Percentiles rank a stretch among this genome's conserved stretches.
Evolutionary conservation across 2,329 filamentous ascomycete species (phyloP).

Genomic region (Phyllosticta paracitricarpa): DNA sequence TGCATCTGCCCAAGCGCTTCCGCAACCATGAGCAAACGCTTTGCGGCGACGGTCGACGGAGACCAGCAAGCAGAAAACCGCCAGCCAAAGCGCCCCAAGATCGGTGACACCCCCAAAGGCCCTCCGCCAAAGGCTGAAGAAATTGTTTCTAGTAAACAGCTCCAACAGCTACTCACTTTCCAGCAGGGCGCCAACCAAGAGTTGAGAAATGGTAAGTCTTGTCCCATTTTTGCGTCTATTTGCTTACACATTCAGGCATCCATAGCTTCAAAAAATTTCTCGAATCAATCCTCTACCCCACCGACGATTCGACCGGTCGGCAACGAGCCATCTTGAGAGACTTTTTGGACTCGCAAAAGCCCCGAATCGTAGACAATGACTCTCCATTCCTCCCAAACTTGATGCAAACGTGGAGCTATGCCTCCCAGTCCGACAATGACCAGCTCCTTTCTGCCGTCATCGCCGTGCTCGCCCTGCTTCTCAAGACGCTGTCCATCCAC

Average conservation of each 20-base stretch:
- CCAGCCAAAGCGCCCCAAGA: conserved; percentile 23
- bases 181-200: conserved; percentile 23
- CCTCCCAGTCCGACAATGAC: conserved; percentile 69
- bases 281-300: conserved; percentile 49
- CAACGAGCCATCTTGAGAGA: conserved; percentile 54
- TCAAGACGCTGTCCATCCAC: conserved; percentile 65
- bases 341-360: conserved; percentile 54
- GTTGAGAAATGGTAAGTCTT: conserved; percentile 21
- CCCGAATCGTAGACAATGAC: conserved; percentile 40
- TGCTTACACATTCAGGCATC: conserved; percentile 40
- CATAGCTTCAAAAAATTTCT: conserved; percentile 63
- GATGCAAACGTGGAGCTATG: conserved; percentile 82
- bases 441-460: conserved; percentile 69
- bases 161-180: conserved; percentile 28
- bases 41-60: conserved; percentile 12
- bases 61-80: conserved; percentile 11
- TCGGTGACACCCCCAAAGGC: conserved; percentile 12
- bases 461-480: conserved; percentile 69
- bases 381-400: conserved; percentile 64
- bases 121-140: conserved; percentile 17
- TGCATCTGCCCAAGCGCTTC: not conserved
- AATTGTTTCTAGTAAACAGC: conserved; percentile 23
- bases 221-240: not conserved
- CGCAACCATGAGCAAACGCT: conserved; percentile 20
- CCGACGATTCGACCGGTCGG: conserved; percentile 37